These are phyloP conservation scores for Homolaphlyctis polyrhiza DNA, from an alignment of 371 early-diverging fungal genomes.

Conservation along the genomic window DNA sequence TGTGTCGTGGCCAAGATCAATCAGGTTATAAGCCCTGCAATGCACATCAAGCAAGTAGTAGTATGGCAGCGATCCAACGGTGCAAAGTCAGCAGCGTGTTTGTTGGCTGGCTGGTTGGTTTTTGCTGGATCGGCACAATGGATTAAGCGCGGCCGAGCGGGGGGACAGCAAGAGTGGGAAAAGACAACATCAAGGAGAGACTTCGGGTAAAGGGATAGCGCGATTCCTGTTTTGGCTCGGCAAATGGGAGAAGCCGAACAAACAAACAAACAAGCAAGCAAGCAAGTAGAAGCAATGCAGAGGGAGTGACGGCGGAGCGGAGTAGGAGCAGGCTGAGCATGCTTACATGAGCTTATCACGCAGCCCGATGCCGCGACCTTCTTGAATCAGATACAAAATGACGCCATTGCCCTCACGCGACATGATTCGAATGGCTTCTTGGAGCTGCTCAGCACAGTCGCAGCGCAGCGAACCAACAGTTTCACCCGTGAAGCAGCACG, in stretches of 20 bases:
- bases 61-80: neutral
- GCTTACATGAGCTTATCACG: conserved; percentile 82
- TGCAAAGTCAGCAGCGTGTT: neutral
- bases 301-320: neutral
- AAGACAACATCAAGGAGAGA: no score
- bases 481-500: conserved; percentile 96
- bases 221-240: no score
- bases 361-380: conserved; percentile 93
- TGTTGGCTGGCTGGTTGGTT: neutral
- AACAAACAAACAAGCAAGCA: neutral
- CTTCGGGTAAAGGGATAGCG: no score
- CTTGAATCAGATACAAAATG: conserved; percentile 91
- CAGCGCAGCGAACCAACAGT: conserved; percentile 87
- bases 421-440: conserved; percentile 88
- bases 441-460: conserved; percentile 91
- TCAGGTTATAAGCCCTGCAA: conserved; percentile 88
- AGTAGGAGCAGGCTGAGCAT: neutral
- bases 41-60: conserved; percentile 1
- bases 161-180: no score
- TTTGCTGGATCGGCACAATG: no score
- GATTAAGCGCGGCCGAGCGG: no score
- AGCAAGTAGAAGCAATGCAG: neutral
- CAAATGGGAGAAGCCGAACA: neutral
- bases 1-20: conserved; percentile 94
- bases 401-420: conserved; percentile 77